Evolutionary conservation across 2,329 filamentous ascomycete species (phyloP).

Genomic region (Incumbomyces delicatus): DNA sequence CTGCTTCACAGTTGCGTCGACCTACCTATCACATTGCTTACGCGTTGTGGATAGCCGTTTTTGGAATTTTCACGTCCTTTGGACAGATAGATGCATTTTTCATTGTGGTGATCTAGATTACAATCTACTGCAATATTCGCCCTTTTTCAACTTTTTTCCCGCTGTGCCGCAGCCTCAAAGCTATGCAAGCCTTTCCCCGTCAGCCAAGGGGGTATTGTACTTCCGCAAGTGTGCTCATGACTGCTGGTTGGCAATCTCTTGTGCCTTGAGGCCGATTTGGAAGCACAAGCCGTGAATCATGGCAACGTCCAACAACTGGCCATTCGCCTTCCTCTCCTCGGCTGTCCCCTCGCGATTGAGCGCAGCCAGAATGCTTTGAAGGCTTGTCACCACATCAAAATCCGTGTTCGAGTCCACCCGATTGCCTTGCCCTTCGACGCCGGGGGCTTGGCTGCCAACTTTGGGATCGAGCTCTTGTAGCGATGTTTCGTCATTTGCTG

Average conservation of each 20-base stretch:
- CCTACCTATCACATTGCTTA: no score
- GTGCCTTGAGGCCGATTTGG: slow-evolving; percentile 6
- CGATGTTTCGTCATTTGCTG: background rate
- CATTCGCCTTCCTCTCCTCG: background rate
- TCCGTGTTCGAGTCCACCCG: background rate
- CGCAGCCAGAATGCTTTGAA: background rate
- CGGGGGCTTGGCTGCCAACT: background rate
- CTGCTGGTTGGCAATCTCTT: background rate
- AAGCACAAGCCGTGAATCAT: slow-evolving; percentile 5
- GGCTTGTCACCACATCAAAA: background rate
- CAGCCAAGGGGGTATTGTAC: no score
- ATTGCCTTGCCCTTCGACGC: background rate
- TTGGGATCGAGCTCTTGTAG: background rate
- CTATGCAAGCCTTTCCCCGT: no score
- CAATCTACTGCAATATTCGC: no score
- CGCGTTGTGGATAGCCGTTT: no score
- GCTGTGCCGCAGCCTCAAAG: no score
- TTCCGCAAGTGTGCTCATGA: no score
- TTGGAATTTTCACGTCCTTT: no score
- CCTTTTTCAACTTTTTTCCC: no score
- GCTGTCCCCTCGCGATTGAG: background rate
- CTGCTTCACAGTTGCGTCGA: no score
- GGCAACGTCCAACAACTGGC: background rate
- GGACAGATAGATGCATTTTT: no score
- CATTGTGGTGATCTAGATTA: no score